These are phyloP conservation scores for Corynespora cassiicola DNA, from an alignment of 2,329 filamentous ascomycete species.

Conservation along the genomic window DNA sequence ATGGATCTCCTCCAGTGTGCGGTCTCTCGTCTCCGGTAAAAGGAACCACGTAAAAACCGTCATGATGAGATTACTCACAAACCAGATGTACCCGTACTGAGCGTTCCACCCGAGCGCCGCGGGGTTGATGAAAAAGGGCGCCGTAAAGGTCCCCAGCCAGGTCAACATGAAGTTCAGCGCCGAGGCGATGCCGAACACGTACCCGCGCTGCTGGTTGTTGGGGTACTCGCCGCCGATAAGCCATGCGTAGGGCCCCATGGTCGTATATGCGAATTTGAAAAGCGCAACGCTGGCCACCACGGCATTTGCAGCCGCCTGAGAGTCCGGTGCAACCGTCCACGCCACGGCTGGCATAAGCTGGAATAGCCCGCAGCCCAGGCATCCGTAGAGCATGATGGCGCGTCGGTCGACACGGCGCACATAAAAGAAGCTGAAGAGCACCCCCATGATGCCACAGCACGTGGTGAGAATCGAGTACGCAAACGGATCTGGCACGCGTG, in stretches of 20 bases:
- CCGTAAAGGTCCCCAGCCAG: constrained; percentile 61
- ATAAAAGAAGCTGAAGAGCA: constrained; percentile 55
- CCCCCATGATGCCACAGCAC: constrained; percentile 57
- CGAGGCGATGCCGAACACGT: constrained; percentile 23
- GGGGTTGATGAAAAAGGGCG: constrained; percentile 64
- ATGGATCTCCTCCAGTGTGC: constrained; percentile 15
- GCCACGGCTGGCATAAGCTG: constrained; percentile 59
- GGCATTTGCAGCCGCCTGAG: constrained; percentile 3
- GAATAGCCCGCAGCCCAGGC: constrained; percentile 57
- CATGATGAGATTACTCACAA: constrained; percentile 39
- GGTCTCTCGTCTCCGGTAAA: constrained; percentile 52
- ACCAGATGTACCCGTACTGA: constrained; percentile 47
- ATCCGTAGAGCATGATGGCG: constrained; percentile 44
- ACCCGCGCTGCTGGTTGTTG: constrained; percentile 30
- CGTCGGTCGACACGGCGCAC: constrained; percentile 9
- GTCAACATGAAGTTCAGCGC: constrained; percentile 29
- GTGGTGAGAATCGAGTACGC: constrained; percentile 61
- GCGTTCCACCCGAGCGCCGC: constrained; percentile 60
- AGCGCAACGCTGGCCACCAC: constrained; percentile 49
- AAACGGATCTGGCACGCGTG: constrained; percentile 51
- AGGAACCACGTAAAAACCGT: constrained; percentile 19
- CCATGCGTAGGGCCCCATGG: constrained; percentile 53
- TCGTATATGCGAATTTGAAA: constrained; percentile 56
- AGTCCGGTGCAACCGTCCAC: constrained; percentile 25
- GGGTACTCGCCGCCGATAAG: constrained; percentile 25